phyloP scores from a whole-genome alignment of 768 basidiomycete species.

The Podaxis sp. region DNA sequence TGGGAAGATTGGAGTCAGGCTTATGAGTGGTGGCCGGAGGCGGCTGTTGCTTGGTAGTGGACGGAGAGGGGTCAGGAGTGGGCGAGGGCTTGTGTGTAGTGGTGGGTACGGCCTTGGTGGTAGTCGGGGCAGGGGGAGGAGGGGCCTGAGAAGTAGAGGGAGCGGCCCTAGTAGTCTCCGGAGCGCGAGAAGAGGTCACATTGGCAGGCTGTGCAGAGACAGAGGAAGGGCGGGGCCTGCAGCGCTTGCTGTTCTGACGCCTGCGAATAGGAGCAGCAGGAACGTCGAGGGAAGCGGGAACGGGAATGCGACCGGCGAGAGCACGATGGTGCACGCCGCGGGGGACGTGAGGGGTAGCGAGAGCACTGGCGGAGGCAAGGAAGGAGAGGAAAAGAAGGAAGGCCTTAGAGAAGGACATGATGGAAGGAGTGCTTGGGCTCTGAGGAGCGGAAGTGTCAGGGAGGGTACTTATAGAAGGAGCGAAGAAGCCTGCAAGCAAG shows the following conservation, averaged over 20 bases:
- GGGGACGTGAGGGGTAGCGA: conserved; percentile 41
- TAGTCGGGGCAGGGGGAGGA: conserved; percentile 20
- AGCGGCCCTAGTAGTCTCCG: conserved; percentile 23
- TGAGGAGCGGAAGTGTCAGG: conserved; percentile 7
- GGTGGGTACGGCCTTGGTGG: conserved; percentile 20
- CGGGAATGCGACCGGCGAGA: conserved; percentile 43
- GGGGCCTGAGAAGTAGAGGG: conserved; percentile 15
- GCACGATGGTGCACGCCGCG: conserved; percentile 41
- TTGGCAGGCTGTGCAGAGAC: conserved; percentile 7
- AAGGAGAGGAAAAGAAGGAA: conserved; percentile 46
- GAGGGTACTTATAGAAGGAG: conserved; percentile 12
- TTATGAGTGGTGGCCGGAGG: conserved; percentile 15
- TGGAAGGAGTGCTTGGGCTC: conserved; percentile 14
- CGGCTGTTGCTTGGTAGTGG: conserved; percentile 4
- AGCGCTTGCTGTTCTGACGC: conserved; percentile 35
- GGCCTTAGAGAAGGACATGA: conserved; percentile 43
- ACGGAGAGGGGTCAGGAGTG: conserved; percentile 18
- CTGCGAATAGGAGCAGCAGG: conserved; percentile 24
- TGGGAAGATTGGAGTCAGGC: conserved; percentile 24
- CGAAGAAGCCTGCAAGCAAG: not conserved
- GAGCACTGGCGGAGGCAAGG: conserved; percentile 35
- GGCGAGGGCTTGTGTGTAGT: conserved; percentile 6
- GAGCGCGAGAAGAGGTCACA: conserved; percentile 5
- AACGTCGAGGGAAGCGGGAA: conserved; percentile 27
- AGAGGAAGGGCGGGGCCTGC: conserved; percentile 34